Evolutionary conservation across 768 basidiomycete species (phyloP).

Genomic region (Trametes meyenii): DNA sequence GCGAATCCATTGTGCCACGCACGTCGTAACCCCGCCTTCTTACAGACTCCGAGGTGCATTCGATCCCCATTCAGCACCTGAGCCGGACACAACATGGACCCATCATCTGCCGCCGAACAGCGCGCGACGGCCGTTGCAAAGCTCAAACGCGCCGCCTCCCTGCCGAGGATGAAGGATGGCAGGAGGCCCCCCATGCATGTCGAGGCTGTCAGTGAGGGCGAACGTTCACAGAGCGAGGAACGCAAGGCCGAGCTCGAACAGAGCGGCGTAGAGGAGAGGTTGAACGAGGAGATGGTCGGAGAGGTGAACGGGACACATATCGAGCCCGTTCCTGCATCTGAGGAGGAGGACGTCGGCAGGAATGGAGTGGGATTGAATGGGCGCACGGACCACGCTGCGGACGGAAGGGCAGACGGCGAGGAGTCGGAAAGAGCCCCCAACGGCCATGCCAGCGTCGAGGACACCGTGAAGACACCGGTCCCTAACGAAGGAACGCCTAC

Average conservation of each 20-base stretch:
- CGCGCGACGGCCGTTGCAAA: conserved; percentile 87
- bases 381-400: conserved; percentile 9
- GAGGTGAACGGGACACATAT: conserved; percentile 30
- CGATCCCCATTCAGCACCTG: conserved; percentile 24
- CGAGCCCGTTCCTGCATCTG: conserved; percentile 12
- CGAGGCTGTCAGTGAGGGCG: conserved; percentile 82
- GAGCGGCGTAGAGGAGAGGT: conserved; percentile 29
- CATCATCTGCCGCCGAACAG: conserved; percentile 64
- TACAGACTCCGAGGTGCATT: conserved; percentile 33
- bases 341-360: conserved; percentile 1
- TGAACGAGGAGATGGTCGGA: conserved; percentile 1
- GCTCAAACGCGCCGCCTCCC: conserved; percentile 88
- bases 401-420: conserved; percentile 14
- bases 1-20: conserved; percentile 21
- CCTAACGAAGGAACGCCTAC: conserved; percentile 45
- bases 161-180: conserved; percentile 91
- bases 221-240: conserved; percentile 48
- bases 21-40: conserved; percentile 22
- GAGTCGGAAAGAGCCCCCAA: conserved; percentile 7
- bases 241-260: conserved; percentile 42
- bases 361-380: background rate
- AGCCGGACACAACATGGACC: conserved; percentile 38
- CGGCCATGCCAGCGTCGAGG: conserved; percentile 26
- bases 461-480: conserved; percentile 34
- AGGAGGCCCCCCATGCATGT: conserved; percentile 85